Base-by-base conservation (phyloP, 73 alveolate species). In the Paramecium caudatum region DNA sequence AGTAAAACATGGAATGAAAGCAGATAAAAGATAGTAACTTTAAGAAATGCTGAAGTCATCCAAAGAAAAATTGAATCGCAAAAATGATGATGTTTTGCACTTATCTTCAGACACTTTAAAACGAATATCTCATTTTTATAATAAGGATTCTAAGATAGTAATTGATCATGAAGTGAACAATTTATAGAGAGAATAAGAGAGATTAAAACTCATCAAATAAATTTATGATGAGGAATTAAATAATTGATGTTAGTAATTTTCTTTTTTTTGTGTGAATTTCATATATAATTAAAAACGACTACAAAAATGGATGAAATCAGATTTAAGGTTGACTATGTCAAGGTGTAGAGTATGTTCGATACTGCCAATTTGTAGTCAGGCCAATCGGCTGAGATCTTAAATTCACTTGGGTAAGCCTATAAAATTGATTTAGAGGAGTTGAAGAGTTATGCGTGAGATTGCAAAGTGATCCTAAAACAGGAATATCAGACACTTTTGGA, bases 221-320 rank as follows among this genome's bases (percentile, higher is more conserved):
- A 74, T 74, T 2, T 43, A 37, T 74, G 25, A 74, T 41, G 88
- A 74, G 12, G 70, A 74, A 74, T 25, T 74, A 41, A 74, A 74
- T 41, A 74, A 74, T 19, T 74, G 88, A 74, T 1, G 10, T 10
- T 55, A 23, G 30, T 55, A 10, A 48, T 3, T 19, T 13, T 19
- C 13, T 12, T 13, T 48, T 6, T 48, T 48, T 3, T 49, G 39
- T 4, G 21, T 49, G 23, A 27, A 9, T 55, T 10, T 6, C 12
- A 55, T 55, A 55, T 27, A 27, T 27, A 23, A 27, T 55, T 27
- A 55, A 55, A 55, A 55, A 55, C 80, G 80, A 23, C 23, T 55
- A 55, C 80, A 27, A 55, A 27, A 27, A 55, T 55, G 80, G 80
- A 55, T 55, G 23, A 55, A 43, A 27, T 27, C 10, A 55, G 80